Base-by-base conservation (phyloP, 1,284 basidiomycete species). In the Cyathus olla region DNA sequence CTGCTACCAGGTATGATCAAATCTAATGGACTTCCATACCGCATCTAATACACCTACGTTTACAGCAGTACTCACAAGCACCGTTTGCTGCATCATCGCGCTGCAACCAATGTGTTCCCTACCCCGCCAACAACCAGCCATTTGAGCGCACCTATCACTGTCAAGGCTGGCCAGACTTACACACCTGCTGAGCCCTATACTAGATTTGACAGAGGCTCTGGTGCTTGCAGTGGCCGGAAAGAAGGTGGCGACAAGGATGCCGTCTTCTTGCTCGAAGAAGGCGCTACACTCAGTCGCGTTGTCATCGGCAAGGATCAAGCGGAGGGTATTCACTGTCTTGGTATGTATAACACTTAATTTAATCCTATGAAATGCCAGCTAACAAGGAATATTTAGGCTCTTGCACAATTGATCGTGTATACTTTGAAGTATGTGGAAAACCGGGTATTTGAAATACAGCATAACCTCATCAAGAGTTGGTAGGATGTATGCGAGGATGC, bases 401-500 rank as follows among this genome's bases (percentile, higher is more conserved):
- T 44, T 80, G 78, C 71, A 80, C 75, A 46, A 60, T 79, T 60
- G 71, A 79, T 57, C 76, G 79, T 55, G 78, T 80, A 40, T 80
- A 67, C 69, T 81, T 78, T 59, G 79, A 77, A 68, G 73, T 73
- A 55, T 26, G 55, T 39, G 4, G 26, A 40, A 19, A 35, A 3
- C 27, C 9, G 8, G 29, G 19, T 22, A 22, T 24, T 46, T 46
- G 8, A 46, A 46, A 46, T 17, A 50, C 21, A 26, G n/a, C 11
- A 37, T n/a, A 6, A 46, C 24, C 44, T 46, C 19, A 46, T 46
- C 5, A 42, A 21, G 31, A 35, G 6, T 8, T 6, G 31, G 6
- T 54, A 79, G 72, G 79, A 82, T 61, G 80, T 83, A 21, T 81
- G 79, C 60, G 80, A 83, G 63, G 80, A 82, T 63, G 79, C 80